phyloP scores from a whole-genome alignment of 2,329 filamentous ascomycete species.

The Colletotrichum sp. region DNA sequence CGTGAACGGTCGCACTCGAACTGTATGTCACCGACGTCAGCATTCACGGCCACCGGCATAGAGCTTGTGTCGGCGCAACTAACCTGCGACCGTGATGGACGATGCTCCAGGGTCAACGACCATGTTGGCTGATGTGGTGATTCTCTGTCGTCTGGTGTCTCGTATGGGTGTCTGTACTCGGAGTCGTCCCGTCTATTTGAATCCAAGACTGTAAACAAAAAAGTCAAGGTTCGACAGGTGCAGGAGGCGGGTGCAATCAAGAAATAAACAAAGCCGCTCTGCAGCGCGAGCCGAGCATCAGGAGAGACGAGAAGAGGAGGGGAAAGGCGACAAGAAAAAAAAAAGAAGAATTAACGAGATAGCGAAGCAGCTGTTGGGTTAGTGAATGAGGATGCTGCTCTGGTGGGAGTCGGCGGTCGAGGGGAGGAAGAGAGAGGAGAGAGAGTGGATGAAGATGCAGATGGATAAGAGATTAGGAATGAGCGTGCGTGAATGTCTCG shows the following conservation, averaged over 20 bases:
- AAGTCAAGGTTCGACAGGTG: not conserved
- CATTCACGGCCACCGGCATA: not conserved
- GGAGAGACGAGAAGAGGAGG: not conserved
- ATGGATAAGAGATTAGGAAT: conserved; percentile 19
- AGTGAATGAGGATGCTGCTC: not conserved
- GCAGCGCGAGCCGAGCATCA: conserved; percentile 17
- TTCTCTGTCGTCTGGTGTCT: not conserved
- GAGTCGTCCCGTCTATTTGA: not conserved
- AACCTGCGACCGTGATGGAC: conserved; percentile 65
- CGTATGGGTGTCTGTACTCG: not conserved
- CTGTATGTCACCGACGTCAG: conserved; percentile 36
- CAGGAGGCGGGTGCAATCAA: conserved; percentile 6
- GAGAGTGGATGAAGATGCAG: conserved; percentile 11
- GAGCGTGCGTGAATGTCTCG: conserved; percentile 1
- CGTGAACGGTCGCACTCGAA: conserved; percentile 74
- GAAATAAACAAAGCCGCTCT: conserved; percentile 22
- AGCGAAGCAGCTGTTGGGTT: conserved; percentile 9
- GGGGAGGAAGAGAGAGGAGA: not conserved
- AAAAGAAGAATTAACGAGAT: not conserved
- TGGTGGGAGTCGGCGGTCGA: not conserved
- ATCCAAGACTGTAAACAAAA: conserved; percentile 10
- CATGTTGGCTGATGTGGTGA: conserved; percentile 7
- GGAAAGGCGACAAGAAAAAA: not conserved
- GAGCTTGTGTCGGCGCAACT: conserved; percentile 16
- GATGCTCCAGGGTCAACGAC: conserved; percentile 52